These are phyloP conservation scores for Stagonosporopsis chrysanthemi DNA, from an alignment of 2,329 filamentous ascomycete genomes.

Conservation along the genomic window DNA sequence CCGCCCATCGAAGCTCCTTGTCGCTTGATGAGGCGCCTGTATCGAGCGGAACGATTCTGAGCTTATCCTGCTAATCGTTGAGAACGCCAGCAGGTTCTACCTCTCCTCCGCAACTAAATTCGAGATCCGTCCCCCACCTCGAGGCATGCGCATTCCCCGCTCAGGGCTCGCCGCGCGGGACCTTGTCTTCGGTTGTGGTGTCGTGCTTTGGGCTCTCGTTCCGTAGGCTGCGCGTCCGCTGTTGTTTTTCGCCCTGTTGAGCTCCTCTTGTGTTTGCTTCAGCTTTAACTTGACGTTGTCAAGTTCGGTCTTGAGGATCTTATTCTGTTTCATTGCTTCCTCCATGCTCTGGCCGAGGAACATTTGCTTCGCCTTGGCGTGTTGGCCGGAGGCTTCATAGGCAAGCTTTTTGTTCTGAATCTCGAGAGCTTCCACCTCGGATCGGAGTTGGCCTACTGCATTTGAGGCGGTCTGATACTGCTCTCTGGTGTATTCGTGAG, in stretches of 20 bases:
- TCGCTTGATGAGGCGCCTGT: background rate
- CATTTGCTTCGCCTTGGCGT: constrained; percentile 26
- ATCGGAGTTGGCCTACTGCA: constrained; percentile 16
- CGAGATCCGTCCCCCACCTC: constrained; percentile 6
- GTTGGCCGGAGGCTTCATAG: constrained; percentile 29
- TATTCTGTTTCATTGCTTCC: constrained; percentile 15
- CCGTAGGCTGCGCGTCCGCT: constrained; percentile 34
- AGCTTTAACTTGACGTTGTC: constrained; percentile 23
- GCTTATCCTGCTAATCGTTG: background rate
- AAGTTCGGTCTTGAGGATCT: constrained; percentile 14
- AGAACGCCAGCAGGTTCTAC: background rate
- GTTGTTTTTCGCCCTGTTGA: constrained; percentile 25
- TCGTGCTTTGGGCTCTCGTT: constrained; percentile 40
- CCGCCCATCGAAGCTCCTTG: background rate
- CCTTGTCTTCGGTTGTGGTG: constrained; percentile 37
- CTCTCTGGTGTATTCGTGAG: constrained; percentile 64
- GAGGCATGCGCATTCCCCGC: background rate
- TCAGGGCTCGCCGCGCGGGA: constrained; percentile 41
- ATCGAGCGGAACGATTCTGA: background rate
- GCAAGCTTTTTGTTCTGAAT: constrained; percentile 24
- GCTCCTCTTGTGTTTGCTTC: constrained; percentile 35
- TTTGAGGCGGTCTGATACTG: constrained; percentile 57
- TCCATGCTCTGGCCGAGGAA: constrained; percentile 26
- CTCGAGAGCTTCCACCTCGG: constrained; percentile 24
- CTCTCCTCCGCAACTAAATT: constrained; percentile 9